Evolutionary conservation across 331 rosid species (phyloP), one percentile per base, ranked within the genome.

Genomic region (Acacia pycnantha): DNA sequence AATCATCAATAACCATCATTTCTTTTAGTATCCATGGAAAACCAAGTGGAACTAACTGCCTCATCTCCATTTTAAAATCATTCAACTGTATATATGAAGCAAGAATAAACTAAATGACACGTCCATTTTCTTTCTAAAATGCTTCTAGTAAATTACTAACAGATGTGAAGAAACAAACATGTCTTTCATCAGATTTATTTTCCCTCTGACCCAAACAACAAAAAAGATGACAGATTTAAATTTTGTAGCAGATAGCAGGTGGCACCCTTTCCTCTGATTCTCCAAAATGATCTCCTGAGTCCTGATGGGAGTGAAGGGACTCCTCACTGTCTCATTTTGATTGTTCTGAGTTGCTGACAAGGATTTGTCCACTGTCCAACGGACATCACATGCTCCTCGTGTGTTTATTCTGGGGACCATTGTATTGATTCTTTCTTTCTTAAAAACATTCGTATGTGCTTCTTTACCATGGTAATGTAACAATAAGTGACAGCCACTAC

Each of bases 31-130:
- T 62, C 84, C 77, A 80, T 84, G 53, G 75, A 80, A 83, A 81
- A 77, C 70, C 70, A 77, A 79, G 77, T 44, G 67, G 72, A 86
- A 79, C 86, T 74, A 86, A 83, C 85, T 74, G 80, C 85, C 70
- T 46, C 79, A 70, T 83, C 67, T 51, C 66, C 6, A 50, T 33
- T 64, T 79, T 82, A 86, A 73, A 54, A 77, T 37, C 77, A 73
- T 59, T 81, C 91, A 77, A 59, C 88, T 61, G 31, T 73, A 70
- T 73, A 70, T 8, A 19, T 44, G 53, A 76, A 76, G 72, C 19
- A 31, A 50, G 22, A 26, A 70, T 68, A 40, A 24, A 70, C 70
- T 75, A 64, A 77, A 29, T 65, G 47, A 59, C 73, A 62, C 4
- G 31, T 22, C 31, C 65, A 58, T 58, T 22, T 58, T 58, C 62